Evolutionary conservation across 2,329 filamentous ascomycete genomes (phyloP).

Genomic region (Penicillium sp.): DNA sequence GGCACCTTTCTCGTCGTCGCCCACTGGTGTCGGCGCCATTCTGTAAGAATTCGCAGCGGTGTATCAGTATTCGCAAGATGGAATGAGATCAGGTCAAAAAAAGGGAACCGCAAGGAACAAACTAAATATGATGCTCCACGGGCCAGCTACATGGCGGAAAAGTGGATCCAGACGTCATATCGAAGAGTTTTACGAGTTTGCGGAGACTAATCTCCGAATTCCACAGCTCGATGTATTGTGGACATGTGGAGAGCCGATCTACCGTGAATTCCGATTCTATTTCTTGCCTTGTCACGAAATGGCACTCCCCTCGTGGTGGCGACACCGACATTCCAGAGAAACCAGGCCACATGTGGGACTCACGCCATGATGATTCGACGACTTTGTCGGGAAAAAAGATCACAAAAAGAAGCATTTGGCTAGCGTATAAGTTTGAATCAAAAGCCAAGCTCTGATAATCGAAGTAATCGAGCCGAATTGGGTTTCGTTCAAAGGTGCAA

Average conservation of each 20-base stretch:
- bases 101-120: not conserved
- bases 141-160: not conserved
- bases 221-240: not conserved
- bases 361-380: no score
- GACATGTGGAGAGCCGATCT: not conserved
- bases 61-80: no score
- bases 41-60: not conserved
- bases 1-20: conserved; percentile 4
- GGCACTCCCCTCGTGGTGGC: no score
- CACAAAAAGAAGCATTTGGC: no score
- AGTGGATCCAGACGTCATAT: conserved; percentile 5
- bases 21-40: conserved; percentile 11
- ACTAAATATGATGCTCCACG: not conserved
- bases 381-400: no score
- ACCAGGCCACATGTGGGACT: no score
- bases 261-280: not conserved
- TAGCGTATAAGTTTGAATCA: no score
- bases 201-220: conserved; percentile 6
- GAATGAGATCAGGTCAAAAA: not conserved
- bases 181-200: not conserved
- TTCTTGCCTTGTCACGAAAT: no score
- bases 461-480: no score
- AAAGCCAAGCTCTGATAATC: no score
- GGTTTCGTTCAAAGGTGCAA: no score
- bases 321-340: no score